These are phyloP conservation scores for Zygosaccharomyces lentus DNA, from an alignment of 805 yeast species.

Conservation along the genomic window DNA sequence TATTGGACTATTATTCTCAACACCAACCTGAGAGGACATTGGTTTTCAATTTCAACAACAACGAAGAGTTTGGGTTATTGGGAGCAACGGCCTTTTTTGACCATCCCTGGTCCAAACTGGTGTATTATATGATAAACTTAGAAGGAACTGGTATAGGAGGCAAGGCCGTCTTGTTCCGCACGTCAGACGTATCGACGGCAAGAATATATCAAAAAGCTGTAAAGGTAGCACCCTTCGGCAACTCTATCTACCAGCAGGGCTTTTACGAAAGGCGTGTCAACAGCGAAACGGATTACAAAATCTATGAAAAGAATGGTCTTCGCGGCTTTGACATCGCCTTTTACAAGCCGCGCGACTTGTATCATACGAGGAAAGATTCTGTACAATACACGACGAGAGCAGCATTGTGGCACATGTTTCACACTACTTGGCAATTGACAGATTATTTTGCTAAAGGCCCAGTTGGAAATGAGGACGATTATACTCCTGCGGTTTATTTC, in stretches of 20 bases:
- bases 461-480: constrained; percentile 32
- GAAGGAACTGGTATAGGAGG: constrained; percentile 96
- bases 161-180: constrained; percentile 73
- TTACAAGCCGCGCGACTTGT: constrained; percentile 75
- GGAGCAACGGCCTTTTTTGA: constrained; percentile 73
- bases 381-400: constrained; percentile 58
- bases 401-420: constrained; percentile 82
- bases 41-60: constrained; percentile 79
- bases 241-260: constrained; percentile 79
- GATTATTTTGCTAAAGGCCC: constrained; percentile 41
- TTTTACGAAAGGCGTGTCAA: constrained; percentile 65
- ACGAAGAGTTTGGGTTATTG: constrained; percentile 82
- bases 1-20: constrained; percentile 47
- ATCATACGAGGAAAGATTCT: constrained; percentile 74
- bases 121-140: constrained; percentile 66
- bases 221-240: constrained; percentile 62
- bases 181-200: constrained; percentile 73
- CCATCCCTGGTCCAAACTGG: constrained; percentile 66
- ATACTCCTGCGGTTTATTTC: constrained; percentile 53
- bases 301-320: constrained; percentile 61
- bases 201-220: constrained; percentile 52
- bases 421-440: constrained; percentile 60
- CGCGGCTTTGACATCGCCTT: constrained; percentile 90
- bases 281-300: constrained; percentile 82
- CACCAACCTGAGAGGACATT: constrained; percentile 65